Conservation (phyloP, 192 early-diverging fungal species). For the Phycomyces nitens region DNA sequence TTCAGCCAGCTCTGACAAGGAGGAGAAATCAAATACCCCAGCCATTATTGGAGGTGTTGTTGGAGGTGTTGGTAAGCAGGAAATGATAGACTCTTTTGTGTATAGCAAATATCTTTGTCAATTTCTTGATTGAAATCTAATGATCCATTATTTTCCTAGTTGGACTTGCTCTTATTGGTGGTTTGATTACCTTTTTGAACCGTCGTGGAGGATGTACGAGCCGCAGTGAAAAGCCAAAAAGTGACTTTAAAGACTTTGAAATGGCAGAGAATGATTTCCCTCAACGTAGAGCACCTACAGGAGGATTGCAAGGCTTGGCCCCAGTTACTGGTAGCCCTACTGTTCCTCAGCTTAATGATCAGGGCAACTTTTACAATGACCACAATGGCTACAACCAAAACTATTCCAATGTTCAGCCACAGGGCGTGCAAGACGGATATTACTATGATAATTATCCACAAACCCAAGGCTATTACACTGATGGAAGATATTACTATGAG, state of each 20-base stretch:
- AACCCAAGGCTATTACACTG: conserved; percentile 9
- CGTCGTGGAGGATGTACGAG: conserved; percentile 26
- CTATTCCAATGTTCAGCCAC: conserved; percentile 6
- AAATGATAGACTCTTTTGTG: not conserved
- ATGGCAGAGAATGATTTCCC: conserved; percentile 23
- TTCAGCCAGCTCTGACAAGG: not conserved
- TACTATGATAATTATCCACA: conserved; percentile 9
- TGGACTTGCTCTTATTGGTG: conserved; percentile 28
- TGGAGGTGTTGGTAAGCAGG: conserved; percentile 31
- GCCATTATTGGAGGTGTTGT: conserved; percentile 26
- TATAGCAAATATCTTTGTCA: not conserved
- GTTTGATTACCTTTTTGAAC: conserved; percentile 27
- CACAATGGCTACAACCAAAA: not conserved
- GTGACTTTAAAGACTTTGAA: conserved; percentile 16
- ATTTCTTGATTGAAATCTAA: too few species aligned
- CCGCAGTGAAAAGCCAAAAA: not conserved
- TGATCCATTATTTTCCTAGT: conserved; percentile 17
- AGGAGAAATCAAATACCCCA: conserved; percentile 11
- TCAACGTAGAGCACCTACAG: conserved; percentile 12
- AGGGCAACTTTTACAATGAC: conserved; percentile 14
- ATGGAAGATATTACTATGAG: conserved; percentile 15
- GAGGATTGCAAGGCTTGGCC: not conserved
- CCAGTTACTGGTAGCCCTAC: not conserved
- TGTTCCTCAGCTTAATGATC: conserved; percentile 3
- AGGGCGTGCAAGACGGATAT: conserved; percentile 14